Percentiles rank a stretch among this genome's conserved stretches.
These are phyloP conservation scores for Coemansia guatemalensis DNA, from an alignment of 192 early-diverging fungal genomes.

Conservation along the genomic window DNA sequence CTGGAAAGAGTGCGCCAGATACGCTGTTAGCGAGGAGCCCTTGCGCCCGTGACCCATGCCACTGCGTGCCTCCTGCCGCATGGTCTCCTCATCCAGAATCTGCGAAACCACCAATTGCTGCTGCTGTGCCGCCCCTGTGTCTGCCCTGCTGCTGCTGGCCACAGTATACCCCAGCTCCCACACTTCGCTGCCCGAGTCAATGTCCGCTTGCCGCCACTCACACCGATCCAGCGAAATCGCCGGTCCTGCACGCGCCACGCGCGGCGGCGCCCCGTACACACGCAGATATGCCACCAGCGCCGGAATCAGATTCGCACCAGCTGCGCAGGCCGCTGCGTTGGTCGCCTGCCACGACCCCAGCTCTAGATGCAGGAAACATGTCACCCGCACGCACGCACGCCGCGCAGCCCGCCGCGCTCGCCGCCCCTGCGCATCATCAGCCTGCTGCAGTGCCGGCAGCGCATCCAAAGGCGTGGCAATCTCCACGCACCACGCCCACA, in stretches of 20 bases:
- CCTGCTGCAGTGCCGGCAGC: background rate
- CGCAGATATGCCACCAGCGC: constrained; percentile 48
- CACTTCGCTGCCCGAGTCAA: background rate
- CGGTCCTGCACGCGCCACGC: constrained; percentile 39
- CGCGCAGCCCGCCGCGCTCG: constrained; percentile 8
- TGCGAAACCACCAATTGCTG: constrained; percentile 12
- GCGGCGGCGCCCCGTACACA: constrained; percentile 39
- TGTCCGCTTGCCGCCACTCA: constrained; percentile 18
- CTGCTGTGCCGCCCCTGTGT: background rate
- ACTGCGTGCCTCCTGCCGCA: background rate
- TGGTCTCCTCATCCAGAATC: constrained; percentile 14
- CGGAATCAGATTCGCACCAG: constrained; percentile 43
- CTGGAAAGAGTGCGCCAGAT: constrained; percentile 38
- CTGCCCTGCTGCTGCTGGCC: background rate
- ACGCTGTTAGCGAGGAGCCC: constrained; percentile 34
- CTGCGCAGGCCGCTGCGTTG: constrained; percentile 39
- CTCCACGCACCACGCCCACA: constrained; percentile 55
- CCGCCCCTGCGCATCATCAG: background rate
- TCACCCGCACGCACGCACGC: constrained; percentile 43
- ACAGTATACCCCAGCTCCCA: constrained; percentile 10
- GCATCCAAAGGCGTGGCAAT: constrained; percentile 43
- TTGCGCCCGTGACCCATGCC: constrained; percentile 22
- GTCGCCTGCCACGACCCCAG: constrained; percentile 43
- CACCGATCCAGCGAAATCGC: constrained; percentile 34
- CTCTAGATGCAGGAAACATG: constrained; percentile 48